These are phyloP conservation scores for Pinus taeda DNA, from an alignment of 75 land plant species.

Conservation along the genomic window DNA sequence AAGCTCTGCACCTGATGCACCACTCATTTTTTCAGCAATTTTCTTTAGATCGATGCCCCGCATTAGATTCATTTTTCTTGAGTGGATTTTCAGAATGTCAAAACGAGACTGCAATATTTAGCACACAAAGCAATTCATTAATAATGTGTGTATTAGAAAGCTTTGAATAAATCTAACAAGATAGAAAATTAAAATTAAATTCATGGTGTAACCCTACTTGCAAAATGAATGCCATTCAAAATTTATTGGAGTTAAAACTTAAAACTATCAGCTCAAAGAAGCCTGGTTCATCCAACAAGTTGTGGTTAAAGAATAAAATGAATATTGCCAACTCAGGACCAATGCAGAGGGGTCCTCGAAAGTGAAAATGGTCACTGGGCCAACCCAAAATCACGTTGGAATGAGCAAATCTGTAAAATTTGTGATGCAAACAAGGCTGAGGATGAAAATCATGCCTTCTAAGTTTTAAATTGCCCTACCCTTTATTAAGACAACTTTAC, in stretches of 20 bases:
- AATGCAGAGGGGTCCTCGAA: too few species aligned
- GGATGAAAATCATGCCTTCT: too few species aligned
- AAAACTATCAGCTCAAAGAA: not conserved
- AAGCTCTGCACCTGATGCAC: slow-evolving; percentile 98
- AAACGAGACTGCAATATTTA: slow-evolving; percentile 73
- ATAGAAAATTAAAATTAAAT: not conserved
- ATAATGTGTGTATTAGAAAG: not conserved
- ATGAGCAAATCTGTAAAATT: too few species aligned
- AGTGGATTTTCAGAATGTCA: slow-evolving; percentile 93
- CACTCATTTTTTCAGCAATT: slow-evolving; percentile 95
- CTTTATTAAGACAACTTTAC: too few species aligned
- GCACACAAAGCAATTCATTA: not conserved
- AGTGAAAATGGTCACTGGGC: too few species aligned
- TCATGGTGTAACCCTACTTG: not conserved
- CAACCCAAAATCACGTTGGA: too few species aligned
- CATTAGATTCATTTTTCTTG: slow-evolving; percentile 96
- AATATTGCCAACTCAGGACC: too few species aligned
- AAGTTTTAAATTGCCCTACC: too few species aligned
- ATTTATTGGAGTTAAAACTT: not conserved
- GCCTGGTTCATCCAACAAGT: too few species aligned
- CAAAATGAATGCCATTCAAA: not conserved
- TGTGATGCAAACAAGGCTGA: too few species aligned
- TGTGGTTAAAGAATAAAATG: too few species aligned
- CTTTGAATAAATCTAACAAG: not conserved
- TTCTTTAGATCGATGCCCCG: slow-evolving; percentile 97